Base-by-base conservation (phyloP, 331 rosid species). In the Arachis monticola region DNA sequence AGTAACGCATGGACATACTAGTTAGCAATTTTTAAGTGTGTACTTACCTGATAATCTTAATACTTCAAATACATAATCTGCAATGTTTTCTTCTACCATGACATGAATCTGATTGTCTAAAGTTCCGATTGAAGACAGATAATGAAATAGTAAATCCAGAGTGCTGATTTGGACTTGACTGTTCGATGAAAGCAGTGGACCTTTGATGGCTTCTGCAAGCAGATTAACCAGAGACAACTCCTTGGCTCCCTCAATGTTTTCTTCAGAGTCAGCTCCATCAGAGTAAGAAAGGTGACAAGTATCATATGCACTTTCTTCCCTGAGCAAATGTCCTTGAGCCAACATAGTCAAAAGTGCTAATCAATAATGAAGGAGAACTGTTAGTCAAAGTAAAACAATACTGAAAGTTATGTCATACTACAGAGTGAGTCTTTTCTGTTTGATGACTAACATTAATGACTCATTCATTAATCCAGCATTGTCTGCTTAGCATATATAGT, bases 21-120 rank as follows among this genome's bases (percentile, higher is more conserved):
- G 4, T 10, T 48, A 48, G 5, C 11, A 11, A 3, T 48, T 10
- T 48, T 48, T 3, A 48, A 8, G 12, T 9, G 53, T 48, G 72
- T 73, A 64, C 90, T 85, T 75, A 92, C 99, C 99, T 83, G 99
- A 92, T 82, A 92, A 82, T 73, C 99, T 85, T 66, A 92, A 82
- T 75, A 94, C 85, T 88, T 94, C 97, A 87, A 94, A 94, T 59
- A 90, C 82, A 83, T 94, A 94, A 85, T 92, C 99, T 76, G 94
- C 99, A 77, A 92, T 82, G 66, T 86, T 94, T 80, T 94, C 97
- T 83, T 94, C 97, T 56, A 94, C 88, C 64, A 94, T 79, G 73
- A 87, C 82, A 86, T 80, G 88, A 76, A 90, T 86, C 76, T 86
- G 88, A 76, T 89, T 74, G 76, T 70, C 77, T 59, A 93, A 82